These are phyloP conservation scores for Naganishia cerealis DNA, from an alignment of 1,284 basidiomycete genomes.

Conservation along the genomic window DNA sequence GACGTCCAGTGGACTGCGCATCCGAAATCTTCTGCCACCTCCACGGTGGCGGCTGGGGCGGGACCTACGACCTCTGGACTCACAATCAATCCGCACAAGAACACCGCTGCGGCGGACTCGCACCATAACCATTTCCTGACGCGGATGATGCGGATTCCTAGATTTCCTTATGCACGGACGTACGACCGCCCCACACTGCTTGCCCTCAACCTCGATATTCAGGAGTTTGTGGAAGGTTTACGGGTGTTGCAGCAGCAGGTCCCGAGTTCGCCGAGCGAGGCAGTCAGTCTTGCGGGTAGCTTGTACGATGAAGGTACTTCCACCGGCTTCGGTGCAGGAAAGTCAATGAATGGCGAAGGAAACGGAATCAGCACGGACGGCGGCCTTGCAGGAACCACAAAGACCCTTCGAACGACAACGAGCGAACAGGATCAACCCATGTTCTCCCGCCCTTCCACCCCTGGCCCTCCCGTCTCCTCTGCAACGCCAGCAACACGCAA, in stretches of 20 bases:
- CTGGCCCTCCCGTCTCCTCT: conserved; percentile 40
- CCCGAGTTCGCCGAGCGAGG: conserved; percentile 31
- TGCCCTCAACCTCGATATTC: conserved; percentile 50
- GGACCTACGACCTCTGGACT: neutral
- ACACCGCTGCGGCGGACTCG: neutral
- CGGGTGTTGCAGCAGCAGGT: conserved; percentile 30
- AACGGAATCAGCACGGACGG: neutral
- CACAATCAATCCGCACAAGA: neutral
- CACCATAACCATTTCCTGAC: neutral
- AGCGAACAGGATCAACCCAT: conserved; percentile 26
- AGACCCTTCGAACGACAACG: neutral
- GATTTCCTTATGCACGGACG: conserved; percentile 24
- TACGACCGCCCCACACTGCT: conserved; percentile 34
- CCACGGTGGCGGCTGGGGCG: too few relatives aligned
- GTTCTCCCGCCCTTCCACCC: conserved; percentile 40
- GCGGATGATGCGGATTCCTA: neutral
- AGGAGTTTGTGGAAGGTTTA: conserved; percentile 48
- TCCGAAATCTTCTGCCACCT: neutral
- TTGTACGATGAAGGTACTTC: conserved; percentile 8
- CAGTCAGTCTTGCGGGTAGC: conserved; percentile 14
- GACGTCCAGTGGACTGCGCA: conserved; percentile 22
- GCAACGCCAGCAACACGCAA: conserved; percentile 31
- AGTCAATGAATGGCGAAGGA: neutral
- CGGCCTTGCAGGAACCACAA: neutral
- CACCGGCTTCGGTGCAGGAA: neutral